These are phyloP conservation scores for Cladosporium sp. DNA, from an alignment of 2,329 filamentous ascomycete species.

Conservation along the genomic window DNA sequence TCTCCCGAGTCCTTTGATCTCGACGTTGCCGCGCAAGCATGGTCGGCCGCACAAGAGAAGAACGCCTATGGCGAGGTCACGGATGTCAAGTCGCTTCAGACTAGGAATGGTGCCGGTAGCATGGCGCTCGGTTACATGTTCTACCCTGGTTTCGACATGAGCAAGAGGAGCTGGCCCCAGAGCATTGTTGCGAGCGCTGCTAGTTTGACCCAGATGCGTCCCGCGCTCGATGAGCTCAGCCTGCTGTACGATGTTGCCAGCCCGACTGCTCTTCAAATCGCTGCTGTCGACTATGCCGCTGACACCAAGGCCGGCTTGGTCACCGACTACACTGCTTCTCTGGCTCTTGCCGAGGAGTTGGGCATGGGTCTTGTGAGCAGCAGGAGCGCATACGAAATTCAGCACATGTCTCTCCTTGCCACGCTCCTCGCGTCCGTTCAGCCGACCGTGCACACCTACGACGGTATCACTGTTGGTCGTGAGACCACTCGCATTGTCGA, in stretches of 20 bases:
- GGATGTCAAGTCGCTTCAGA: conserved; percentile 75
- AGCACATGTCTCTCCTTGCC: conserved; percentile 91
- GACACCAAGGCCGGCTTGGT: conserved; percentile 67
- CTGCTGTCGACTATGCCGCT: conserved; percentile 76
- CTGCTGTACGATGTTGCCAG: conserved; percentile 88
- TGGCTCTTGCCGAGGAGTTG: conserved; percentile 82
- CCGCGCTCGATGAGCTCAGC: conserved; percentile 85
- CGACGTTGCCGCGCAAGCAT: conserved; percentile 74
- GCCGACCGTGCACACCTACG: conserved; percentile 84
- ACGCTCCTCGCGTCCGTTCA: conserved; percentile 73
- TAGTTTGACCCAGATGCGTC: conserved; percentile 72
- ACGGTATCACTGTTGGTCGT: conserved; percentile 75
- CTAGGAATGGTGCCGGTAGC: conserved; percentile 79
- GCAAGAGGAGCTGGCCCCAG: conserved; percentile 88
- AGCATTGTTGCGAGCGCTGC: conserved; percentile 82
- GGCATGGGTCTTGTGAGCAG: conserved; percentile 83
- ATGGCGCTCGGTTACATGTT: conserved; percentile 96
- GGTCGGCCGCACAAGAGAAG: conserved; percentile 64
- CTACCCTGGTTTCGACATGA: conserved; percentile 90
- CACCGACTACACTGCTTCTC: conserved; percentile 77
- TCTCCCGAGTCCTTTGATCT: conserved; percentile 91
- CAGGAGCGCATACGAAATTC: conserved; percentile 80
- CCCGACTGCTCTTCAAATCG: conserved; percentile 87
- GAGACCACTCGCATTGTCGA: conserved; percentile 81
- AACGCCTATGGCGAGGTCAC: conserved; percentile 83